phyloP scores from a whole-genome alignment of 2,329 filamentous ascomycete species.

The Cordyceps cicadae region DNA sequence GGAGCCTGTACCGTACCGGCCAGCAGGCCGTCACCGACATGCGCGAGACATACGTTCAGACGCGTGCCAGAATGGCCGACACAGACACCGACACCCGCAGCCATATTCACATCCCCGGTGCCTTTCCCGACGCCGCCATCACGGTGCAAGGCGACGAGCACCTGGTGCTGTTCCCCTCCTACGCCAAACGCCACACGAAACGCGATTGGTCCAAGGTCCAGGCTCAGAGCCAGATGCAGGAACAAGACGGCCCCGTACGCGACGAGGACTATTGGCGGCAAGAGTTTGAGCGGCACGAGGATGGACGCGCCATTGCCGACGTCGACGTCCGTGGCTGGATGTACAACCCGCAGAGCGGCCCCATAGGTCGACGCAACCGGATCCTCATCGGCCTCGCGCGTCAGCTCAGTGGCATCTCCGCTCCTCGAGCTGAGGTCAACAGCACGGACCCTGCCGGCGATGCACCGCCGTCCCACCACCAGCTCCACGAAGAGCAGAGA shows the following conservation, averaged over 20 bases:
- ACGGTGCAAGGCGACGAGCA: slow-evolving; percentile 75
- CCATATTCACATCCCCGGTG: slow-evolving; percentile 52
- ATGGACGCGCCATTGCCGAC: slow-evolving; percentile 79
- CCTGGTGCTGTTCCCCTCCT: slow-evolving; percentile 92
- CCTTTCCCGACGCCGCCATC: slow-evolving; percentile 80
- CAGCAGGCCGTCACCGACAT: slow-evolving; percentile 51
- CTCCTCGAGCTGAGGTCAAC: slow-evolving; percentile 41
- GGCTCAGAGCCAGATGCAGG: slow-evolving; percentile 18
- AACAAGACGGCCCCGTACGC: slow-evolving; percentile 34
- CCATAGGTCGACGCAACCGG: slow-evolving; percentile 79
- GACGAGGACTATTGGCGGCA: slow-evolving; percentile 68
- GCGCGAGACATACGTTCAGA: slow-evolving; percentile 50
- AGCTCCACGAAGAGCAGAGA: slow-evolving; percentile 36
- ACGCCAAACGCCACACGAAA: slow-evolving; percentile 65
- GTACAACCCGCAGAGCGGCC: slow-evolving; percentile 76
- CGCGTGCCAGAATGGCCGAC: slow-evolving; percentile 30
- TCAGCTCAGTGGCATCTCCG: slow-evolving; percentile 78
- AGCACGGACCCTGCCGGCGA: slow-evolving; percentile 15
- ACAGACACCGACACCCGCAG: slow-evolving; percentile 21
- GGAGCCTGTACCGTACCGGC: slow-evolving; percentile 47
- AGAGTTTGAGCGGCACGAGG: slow-evolving; percentile 72
- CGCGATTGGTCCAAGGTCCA: slow-evolving; percentile 27
- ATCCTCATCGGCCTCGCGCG: slow-evolving; percentile 79
- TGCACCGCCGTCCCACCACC: slow-evolving; percentile 18
- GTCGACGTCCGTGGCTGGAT: slow-evolving; percentile 95